Evolutionary conservation across 371 early-diverging fungal genomes (phyloP).

Genomic region (Rhizopus arrhizus): DNA sequence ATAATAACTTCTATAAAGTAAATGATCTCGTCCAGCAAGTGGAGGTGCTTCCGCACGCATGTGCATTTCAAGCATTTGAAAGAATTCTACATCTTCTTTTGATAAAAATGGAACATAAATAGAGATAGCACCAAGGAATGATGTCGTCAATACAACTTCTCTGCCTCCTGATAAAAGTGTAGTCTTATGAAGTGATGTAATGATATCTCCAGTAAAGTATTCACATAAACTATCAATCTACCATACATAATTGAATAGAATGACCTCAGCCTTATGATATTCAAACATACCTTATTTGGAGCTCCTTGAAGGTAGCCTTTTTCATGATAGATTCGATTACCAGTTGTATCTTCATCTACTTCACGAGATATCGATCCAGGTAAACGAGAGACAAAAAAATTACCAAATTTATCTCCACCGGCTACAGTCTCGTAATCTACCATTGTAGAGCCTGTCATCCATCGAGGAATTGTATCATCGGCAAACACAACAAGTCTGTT

Average conservation of each 20-base stretch:
- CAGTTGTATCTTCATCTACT: conserved; percentile 88
- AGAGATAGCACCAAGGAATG: conserved; percentile 83
- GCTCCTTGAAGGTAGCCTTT: conserved; percentile 84
- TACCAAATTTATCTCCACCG: conserved; percentile 96
- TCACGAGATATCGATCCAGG: conserved; percentile 67
- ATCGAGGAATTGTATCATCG: conserved; percentile 92
- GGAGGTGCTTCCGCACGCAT: conserved; percentile 80
- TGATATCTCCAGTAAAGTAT: conserved; percentile 85
- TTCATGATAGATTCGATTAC: conserved; percentile 76
- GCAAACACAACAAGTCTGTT: conserved; percentile 88
- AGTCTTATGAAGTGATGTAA: conserved; percentile 80
- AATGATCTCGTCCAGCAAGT: conserved; percentile 88
- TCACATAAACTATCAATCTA: conserved; percentile 68
- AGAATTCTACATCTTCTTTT: conserved; percentile 91
- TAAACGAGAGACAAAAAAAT: conserved; percentile 80
- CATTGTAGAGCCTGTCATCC: conserved; percentile 77
- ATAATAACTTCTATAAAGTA: conserved; percentile 80
- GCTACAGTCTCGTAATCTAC: conserved; percentile 93
- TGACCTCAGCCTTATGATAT: neutral
- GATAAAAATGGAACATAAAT: conserved; percentile 85
- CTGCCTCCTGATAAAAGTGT: conserved; percentile 84
- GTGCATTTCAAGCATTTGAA: conserved; percentile 90
- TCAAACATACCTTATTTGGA: conserved; percentile 74
- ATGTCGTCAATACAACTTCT: conserved; percentile 84
- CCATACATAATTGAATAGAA: neutral